Percentiles rank a stretch among this genome's conserved stretches.
These are phyloP conservation scores for Rhamnella rubrinervis DNA, from an alignment of 331 rosid genomes.

Conservation along the genomic window DNA sequence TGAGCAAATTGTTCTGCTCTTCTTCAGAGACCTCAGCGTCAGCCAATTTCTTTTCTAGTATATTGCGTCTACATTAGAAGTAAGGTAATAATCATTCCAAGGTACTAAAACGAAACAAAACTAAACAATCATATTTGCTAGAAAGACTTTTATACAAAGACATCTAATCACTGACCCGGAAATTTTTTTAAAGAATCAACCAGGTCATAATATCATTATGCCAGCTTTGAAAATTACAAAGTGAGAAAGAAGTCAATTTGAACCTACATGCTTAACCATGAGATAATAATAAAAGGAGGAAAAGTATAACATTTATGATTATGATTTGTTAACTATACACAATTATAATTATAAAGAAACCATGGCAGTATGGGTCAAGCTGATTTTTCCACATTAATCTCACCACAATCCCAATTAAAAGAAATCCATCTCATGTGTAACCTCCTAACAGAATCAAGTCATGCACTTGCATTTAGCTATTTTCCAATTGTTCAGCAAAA, in stretches of 20 bases:
- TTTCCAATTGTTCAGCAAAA: neutral
- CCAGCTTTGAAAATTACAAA: neutral
- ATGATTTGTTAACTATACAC: too few species aligned
- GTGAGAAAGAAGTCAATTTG: neutral
- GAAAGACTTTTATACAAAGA: neutral
- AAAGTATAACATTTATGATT: too few species aligned
- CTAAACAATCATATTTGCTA: neutral
- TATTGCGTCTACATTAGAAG: conserved; percentile 63
- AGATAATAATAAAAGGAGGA: neutral
- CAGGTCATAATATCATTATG: neutral
- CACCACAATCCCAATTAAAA: too few species aligned
- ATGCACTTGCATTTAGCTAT: neutral
- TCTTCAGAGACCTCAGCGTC: conserved; percentile 98
- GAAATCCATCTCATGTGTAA: too few species aligned
- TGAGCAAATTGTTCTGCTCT: conserved; percentile 92
- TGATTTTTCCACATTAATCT: too few species aligned
- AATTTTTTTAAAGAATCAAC: neutral
- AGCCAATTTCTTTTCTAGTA: conserved; percentile 93
- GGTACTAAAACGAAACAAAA: conserved; percentile 7
- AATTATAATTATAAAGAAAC: too few species aligned
- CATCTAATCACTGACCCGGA: neutral
- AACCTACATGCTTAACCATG: neutral
- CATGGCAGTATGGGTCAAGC: too few species aligned
- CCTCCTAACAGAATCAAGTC: too few species aligned
- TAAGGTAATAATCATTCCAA: conserved; percentile 21